These are phyloP conservation scores for Amorphotheca resinae DNA, from an alignment of 495 filamentous ascomycete genomes.

Conservation along the genomic window DNA sequence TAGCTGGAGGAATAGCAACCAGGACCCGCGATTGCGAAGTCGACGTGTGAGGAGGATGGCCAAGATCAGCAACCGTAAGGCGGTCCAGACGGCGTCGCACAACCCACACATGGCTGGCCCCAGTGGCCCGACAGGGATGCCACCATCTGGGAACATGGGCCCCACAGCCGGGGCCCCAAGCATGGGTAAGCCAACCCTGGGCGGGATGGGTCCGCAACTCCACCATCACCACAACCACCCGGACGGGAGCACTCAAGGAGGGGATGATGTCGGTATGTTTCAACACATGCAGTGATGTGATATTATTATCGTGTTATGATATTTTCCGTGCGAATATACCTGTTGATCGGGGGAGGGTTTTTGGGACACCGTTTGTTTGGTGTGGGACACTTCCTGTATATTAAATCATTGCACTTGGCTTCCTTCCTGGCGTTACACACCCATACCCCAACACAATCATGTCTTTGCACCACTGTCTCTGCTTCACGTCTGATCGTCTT, in stretches of 20 bases:
- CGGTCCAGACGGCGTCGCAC: slow-evolving; percentile 31
- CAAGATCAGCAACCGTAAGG: slow-evolving; percentile 80
- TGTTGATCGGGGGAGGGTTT: slow-evolving; percentile 16
- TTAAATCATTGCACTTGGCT: slow-evolving; percentile 21
- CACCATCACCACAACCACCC: slow-evolving; percentile 74
- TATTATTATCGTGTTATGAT: slow-evolving; percentile 39
- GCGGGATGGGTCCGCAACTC: slow-evolving; percentile 53
- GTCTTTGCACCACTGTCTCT: slow-evolving; percentile 24
- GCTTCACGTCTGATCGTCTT: slow-evolving; percentile 20
- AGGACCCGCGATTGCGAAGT: slow-evolving; percentile 82
- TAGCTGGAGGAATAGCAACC: slow-evolving; percentile 98
- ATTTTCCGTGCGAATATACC: slow-evolving; percentile 26
- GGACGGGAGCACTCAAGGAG: slow-evolving; percentile 53
- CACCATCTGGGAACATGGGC: slow-evolving; percentile 35
- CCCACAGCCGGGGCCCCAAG: slow-evolving; percentile 29
- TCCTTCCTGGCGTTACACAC: slow-evolving; percentile 22
- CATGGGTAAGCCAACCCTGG: slow-evolving; percentile 43
- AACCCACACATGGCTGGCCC: slow-evolving; percentile 35
- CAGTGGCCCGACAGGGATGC: slow-evolving; percentile 40
- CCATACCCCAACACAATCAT: slow-evolving; percentile 26
- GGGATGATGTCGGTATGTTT: slow-evolving; percentile 91
- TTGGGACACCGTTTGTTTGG: slow-evolving; percentile 9
- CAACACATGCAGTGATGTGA: slow-evolving; percentile 52
- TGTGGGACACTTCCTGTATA: slow-evolving; percentile 19
- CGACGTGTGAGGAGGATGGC: slow-evolving; percentile 86